Evolutionary conservation across 208 protist species (phyloP).

Genomic region (Blastocrithidia nonstop): DNA sequence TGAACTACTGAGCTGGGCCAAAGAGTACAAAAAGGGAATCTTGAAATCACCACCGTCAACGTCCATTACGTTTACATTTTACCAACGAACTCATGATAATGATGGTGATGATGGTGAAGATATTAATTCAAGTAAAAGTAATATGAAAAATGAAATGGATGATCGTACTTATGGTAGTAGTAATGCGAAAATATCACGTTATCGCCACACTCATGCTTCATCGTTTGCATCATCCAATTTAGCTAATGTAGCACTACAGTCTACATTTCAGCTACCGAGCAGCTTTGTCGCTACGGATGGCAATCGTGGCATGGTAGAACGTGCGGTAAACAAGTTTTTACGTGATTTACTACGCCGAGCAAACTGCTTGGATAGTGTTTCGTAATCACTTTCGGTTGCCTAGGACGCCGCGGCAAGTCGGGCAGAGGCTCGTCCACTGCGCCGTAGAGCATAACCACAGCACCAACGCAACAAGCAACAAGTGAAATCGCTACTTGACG

Average conservation of each 20-base stretch:
- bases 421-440: conserved; percentile 60
- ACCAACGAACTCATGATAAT: conserved; percentile 14
- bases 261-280: conserved; percentile 69
- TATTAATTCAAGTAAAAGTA: conserved; percentile 1
- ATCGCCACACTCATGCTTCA: conserved; percentile 3
- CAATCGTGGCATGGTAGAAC: conserved; percentile 65
- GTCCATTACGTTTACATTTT: conserved; percentile 69
- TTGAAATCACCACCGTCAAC: conserved; percentile 58
- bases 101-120: not conserved
- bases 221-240: too few species aligned
- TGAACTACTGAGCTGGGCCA: conserved; percentile 81
- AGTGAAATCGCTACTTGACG: conserved; percentile 64
- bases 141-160: not conserved
- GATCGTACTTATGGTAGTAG: conserved; percentile 7
- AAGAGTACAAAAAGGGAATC: conserved; percentile 64
- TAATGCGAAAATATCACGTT: not conserved
- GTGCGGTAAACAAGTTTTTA: conserved; percentile 79
- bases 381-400: conserved; percentile 57
- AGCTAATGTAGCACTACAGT: conserved; percentile 29
- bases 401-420: conserved; percentile 55
- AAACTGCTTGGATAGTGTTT: conserved; percentile 69
- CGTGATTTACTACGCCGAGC: conserved; percentile 71
- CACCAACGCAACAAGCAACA: conserved; percentile 5
- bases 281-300: conserved; percentile 60
- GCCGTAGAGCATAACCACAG: conserved; percentile 16